Evolutionary conservation across 805 yeast species (phyloP).

Genomic region (Cyberlindnera subsufficiens): DNA sequence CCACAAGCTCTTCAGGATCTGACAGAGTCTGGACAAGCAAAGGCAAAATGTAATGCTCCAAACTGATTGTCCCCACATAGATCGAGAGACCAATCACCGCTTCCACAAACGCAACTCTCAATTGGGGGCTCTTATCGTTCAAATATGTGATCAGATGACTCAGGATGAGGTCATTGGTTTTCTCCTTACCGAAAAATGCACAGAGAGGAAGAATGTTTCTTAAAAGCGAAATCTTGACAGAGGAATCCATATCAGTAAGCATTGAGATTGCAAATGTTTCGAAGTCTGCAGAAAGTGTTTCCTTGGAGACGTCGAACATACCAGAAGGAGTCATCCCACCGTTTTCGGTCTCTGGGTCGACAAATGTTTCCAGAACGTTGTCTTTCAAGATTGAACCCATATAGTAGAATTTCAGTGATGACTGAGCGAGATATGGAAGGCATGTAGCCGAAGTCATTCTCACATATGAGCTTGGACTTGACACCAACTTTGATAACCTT

Average conservation of each 20-base stretch:
- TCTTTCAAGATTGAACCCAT: conserved; percentile 46
- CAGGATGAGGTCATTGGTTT: conserved; percentile 79
- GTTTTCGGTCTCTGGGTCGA: conserved; percentile 42
- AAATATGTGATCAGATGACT: conserved; percentile 90
- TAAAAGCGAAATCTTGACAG: conserved; percentile 66
- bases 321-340: conserved; percentile 28
- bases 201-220: conserved; percentile 72
- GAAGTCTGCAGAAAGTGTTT: conserved; percentile 44
- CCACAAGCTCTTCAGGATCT: conserved; percentile 81
- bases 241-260: conserved; percentile 61
- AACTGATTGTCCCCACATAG: conserved; percentile 71
- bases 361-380: conserved; percentile 26
- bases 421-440: conserved; percentile 64
- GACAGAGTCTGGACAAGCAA: conserved; percentile 74
- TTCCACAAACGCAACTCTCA: conserved; percentile 66
- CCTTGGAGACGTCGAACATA: conserved; percentile 33
- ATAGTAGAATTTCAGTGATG: conserved; percentile 59
- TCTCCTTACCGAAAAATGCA: conserved; percentile 77
- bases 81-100: conserved; percentile 71
- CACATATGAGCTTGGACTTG: conserved; percentile 38
- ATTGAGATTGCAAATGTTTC: conserved; percentile 60
- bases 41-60: conserved; percentile 87
- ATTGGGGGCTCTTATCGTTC: conserved; percentile 66
- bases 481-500: conserved; percentile 42
- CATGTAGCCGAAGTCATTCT: conserved; percentile 67